Percentiles rank a stretch among this genome's conserved stretches.
Evolutionary conservation across 2,329 filamentous ascomycete genomes (phyloP).

Genomic region (Ophiostoma novo-ulmi): DNA sequence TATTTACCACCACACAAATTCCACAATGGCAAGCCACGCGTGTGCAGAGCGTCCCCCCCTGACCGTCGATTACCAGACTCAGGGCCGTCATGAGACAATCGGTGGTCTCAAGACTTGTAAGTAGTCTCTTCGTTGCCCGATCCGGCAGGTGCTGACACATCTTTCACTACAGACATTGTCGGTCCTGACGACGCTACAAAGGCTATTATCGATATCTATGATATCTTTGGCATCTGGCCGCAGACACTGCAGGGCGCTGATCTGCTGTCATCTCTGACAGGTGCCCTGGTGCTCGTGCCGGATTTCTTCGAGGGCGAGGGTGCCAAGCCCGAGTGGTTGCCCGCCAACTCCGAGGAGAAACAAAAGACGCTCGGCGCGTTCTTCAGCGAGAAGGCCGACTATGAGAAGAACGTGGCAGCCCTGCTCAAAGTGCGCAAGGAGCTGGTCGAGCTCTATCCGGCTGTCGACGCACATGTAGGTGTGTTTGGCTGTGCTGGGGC

Average conservation of each 20-base stretch:
- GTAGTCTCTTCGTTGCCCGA: slow-evolving; percentile 21
- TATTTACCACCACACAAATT: not conserved
- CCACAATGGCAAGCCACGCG: slow-evolving; percentile 30
- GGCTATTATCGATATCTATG: slow-evolving; percentile 44
- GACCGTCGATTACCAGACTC: slow-evolving; percentile 37
- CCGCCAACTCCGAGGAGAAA: slow-evolving; percentile 44
- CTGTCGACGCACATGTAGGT: slow-evolving; percentile 39
- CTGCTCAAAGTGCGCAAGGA: slow-evolving; percentile 35
- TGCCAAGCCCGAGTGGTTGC: slow-evolving; percentile 35
- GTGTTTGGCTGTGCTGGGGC: slow-evolving; percentile 49
- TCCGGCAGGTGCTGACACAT: not conserved
- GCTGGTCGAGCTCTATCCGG: slow-evolving; percentile 34
- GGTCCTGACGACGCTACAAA: slow-evolving; percentile 35
- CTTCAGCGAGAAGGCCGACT: slow-evolving; percentile 31
- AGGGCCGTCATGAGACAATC: slow-evolving; percentile 40
- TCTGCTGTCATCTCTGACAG: slow-evolving; percentile 37
- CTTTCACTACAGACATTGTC: slow-evolving; percentile 34
- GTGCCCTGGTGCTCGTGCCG: slow-evolving; percentile 40
- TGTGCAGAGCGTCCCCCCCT: slow-evolving; percentile 38
- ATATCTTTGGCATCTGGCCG: slow-evolving; percentile 43
- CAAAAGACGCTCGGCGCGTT: slow-evolving; percentile 25
- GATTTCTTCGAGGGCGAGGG: slow-evolving; percentile 39
- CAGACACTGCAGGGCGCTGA: slow-evolving; percentile 48
- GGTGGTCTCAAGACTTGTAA: slow-evolving; percentile 42
- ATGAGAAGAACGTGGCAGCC: slow-evolving; percentile 31